These are phyloP conservation scores for Pyrenula massariospora DNA, from an alignment of 495 filamentous ascomycete species.

Conservation along the genomic window DNA sequence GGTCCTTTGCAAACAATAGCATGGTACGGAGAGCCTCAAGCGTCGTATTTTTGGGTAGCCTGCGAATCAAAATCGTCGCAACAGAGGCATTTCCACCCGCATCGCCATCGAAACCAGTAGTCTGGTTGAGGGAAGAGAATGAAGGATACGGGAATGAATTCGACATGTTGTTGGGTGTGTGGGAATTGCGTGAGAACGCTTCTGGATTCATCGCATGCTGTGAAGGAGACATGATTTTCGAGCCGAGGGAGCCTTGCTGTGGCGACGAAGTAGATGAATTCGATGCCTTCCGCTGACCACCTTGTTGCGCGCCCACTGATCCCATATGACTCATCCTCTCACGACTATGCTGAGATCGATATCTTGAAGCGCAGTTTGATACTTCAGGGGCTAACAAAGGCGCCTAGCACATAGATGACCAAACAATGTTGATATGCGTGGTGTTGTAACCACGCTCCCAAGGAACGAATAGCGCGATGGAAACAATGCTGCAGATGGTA, in stretches of 20 bases:
- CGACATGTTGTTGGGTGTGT: conserved; percentile 29
- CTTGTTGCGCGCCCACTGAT: background rate
- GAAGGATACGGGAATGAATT: conserved; percentile 26
- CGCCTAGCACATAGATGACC: no score
- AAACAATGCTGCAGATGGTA: no score
- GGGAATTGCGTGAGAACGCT: conserved; percentile 29
- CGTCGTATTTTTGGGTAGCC: conserved; percentile 60
- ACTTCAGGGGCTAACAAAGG: no score
- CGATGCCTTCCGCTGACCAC: conserved; percentile 30
- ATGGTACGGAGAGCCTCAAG: conserved; percentile 66
- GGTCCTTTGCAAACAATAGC: conserved; percentile 76
- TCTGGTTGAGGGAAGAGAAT: conserved; percentile 32
- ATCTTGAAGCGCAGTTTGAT: no score
- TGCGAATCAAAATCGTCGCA: conserved; percentile 58
- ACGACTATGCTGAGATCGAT: no score
- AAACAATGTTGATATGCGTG: no score
- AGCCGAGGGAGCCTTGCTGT: conserved; percentile 24
- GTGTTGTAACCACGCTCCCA: no score
- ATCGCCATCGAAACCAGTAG: conserved; percentile 30
- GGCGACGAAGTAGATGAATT: conserved; percentile 36
- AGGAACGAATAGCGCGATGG: no score
- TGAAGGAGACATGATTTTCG: conserved; percentile 29
- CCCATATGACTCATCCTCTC: background rate
- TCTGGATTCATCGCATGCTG: conserved; percentile 43
- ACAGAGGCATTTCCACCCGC: conserved; percentile 22